Conservation (phyloP, 768 basidiomycete genomes). For the Kwoniella heveanensis region DNA sequence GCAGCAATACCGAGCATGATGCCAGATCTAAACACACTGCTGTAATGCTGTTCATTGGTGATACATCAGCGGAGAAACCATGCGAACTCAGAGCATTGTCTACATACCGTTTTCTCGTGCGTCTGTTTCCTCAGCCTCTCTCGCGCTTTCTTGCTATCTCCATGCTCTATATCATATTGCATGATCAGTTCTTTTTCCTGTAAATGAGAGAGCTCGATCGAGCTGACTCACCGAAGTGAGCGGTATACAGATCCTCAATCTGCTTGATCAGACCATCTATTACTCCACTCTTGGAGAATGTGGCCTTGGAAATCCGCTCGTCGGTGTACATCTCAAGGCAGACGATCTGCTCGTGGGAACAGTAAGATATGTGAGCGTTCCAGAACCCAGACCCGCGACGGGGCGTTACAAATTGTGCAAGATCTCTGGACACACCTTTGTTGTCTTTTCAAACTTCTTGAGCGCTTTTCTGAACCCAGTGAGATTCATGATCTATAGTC, state of each 20-base stretch:
- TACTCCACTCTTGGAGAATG: slow-evolving; percentile 67
- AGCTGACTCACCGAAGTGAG: slow-evolving; percentile 65
- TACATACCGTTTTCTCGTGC: slow-evolving; percentile 42
- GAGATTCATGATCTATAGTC: slow-evolving; percentile 72
- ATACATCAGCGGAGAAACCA: background rate
- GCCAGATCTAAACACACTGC: slow-evolving; percentile 69
- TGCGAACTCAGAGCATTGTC: slow-evolving; percentile 12
- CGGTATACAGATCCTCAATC: slow-evolving; percentile 75
- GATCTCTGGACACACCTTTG: slow-evolving; percentile 60
- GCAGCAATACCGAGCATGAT: slow-evolving; percentile 70
- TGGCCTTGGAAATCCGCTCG: slow-evolving; percentile 72
- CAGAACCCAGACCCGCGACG: no score
- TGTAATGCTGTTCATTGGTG: slow-evolving; percentile 37
- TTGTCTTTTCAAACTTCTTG: slow-evolving; percentile 78
- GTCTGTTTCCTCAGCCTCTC: slow-evolving; percentile 64
- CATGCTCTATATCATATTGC: slow-evolving; percentile 59
- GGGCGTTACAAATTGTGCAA: no score
- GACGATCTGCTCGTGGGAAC: slow-evolving; percentile 60
- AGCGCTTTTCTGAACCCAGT: slow-evolving; percentile 90
- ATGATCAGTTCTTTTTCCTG: slow-evolving; percentile 1
- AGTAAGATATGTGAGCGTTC: background rate
- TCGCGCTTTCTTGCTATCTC: slow-evolving; percentile 77
- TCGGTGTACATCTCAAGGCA: slow-evolving; percentile 76
- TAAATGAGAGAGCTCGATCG: background rate
- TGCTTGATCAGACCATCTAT: slow-evolving; percentile 71